Evolutionary conservation across 2,329 filamentous ascomycete genomes (phyloP).

Genomic region (Sporothrix mexicana): DNA sequence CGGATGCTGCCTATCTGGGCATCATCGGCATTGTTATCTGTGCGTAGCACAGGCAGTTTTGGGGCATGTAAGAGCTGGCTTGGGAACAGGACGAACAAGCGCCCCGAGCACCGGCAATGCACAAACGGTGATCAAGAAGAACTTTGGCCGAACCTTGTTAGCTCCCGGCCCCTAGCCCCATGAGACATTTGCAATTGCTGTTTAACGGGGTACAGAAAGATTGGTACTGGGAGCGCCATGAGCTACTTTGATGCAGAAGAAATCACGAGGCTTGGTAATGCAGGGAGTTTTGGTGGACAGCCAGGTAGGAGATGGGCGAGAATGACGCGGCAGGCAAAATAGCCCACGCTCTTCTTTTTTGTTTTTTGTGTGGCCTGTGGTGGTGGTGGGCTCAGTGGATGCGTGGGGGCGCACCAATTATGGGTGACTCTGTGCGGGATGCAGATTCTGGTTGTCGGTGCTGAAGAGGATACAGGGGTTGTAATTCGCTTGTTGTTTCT

Average conservation of each 20-base stretch:
- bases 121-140: background rate
- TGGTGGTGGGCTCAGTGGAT: background rate
- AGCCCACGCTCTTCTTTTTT: slow-evolving; percentile 15
- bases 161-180: background rate
- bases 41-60: background rate
- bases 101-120: background rate
- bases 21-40: slow-evolving; percentile 5
- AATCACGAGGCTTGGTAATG: slow-evolving; percentile 8
- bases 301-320: background rate
- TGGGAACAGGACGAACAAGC: background rate
- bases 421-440: background rate
- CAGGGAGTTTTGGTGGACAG: background rate
- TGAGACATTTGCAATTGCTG: background rate
- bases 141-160: background rate
- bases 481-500: too few species aligned
- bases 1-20: slow-evolving; percentile 28
- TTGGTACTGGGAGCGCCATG: background rate
- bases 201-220: background rate
- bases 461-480: background rate
- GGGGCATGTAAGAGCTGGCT: background rate
- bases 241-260: background rate
- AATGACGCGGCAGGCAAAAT: slow-evolving; percentile 28
- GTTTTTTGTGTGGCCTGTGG: too few species aligned
- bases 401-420: slow-evolving; percentile 21
- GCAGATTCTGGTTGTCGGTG: background rate